A percentile compares a stretch with the other conserved stretches of the same genome.
Evolutionary conservation across 148 eudicot genomes (phyloP).

Genomic region (Cornus suecica): DNA sequence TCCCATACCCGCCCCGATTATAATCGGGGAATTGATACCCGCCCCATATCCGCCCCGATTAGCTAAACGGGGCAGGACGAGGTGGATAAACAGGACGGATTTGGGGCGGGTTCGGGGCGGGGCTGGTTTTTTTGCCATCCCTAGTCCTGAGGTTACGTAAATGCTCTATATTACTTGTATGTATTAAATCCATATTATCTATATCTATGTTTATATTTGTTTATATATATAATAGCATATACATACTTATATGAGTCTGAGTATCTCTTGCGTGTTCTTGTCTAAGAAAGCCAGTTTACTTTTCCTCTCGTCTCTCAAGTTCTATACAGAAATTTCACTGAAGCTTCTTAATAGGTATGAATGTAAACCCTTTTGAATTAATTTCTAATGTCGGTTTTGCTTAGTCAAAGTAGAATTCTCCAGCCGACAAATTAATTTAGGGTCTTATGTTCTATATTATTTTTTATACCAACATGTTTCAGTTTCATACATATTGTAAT

Average conservation of each 20-base stretch:
- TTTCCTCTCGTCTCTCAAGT: neutral
- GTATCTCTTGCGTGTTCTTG: neutral
- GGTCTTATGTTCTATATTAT: neutral
- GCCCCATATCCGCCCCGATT: too few species aligned
- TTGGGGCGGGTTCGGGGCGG: too few species aligned
- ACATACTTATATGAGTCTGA: too few species aligned
- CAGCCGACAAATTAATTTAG: slow-evolving; percentile 3
- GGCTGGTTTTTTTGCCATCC: too few species aligned
- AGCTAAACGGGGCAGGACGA: too few species aligned
- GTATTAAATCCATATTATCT: neutral
- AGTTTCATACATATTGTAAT: neutral
- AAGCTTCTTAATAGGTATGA: slow-evolving; percentile 3
- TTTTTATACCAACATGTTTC: neutral
- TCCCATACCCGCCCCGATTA: too few species aligned
- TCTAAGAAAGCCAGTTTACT: neutral
- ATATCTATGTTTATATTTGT: neutral
- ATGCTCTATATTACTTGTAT: neutral
- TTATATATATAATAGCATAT: neutral
- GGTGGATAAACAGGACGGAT: too few species aligned
- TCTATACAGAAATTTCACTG: neutral
- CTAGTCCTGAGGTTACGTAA: neutral
- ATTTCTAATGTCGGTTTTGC: neutral
- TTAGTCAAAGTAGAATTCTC: slow-evolving; percentile 11
- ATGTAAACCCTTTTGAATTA: neutral
- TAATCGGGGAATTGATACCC: too few species aligned